phyloP scores from a whole-genome alignment of 1,139 yeast species.

The Hansenula sp. region DNA sequence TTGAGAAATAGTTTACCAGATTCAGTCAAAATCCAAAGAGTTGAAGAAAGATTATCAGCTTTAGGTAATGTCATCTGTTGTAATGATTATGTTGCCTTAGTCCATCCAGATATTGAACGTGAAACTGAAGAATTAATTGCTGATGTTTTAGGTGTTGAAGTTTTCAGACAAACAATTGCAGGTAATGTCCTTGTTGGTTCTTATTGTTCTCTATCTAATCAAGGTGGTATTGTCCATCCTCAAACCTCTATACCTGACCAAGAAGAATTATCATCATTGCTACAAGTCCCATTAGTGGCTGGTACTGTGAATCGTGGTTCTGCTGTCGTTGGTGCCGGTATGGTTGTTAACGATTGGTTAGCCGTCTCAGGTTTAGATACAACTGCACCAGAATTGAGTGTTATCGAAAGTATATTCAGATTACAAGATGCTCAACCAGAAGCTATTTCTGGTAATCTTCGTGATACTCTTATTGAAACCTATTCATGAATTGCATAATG shows the following conservation, averaged over 20 bases:
- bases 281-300: conserved; percentile 97
- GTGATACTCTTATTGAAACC: conserved; percentile 89
- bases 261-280: conserved; percentile 91
- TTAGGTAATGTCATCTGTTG: conserved; percentile 97
- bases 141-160: conserved; percentile 98
- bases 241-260: conserved; percentile 97
- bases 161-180: conserved; percentile 97
- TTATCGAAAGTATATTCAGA: conserved; percentile 92
- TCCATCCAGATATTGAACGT: conserved; percentile 98
- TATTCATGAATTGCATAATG: conserved; percentile 35
- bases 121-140: conserved; percentile 99
- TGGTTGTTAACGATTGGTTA: conserved; percentile 98
- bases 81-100: conserved; percentile 97
- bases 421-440: conserved; percentile 87
- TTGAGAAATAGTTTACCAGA: conserved; percentile 97
- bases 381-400: conserved; percentile 97
- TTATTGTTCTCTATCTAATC: conserved; percentile 90
- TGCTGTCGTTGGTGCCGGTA: conserved; percentile 95
- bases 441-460: conserved; percentile 73
- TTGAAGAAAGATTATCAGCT: conserved; percentile 95
- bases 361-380: conserved; percentile 97
- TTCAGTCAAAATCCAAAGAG: conserved; percentile 91
- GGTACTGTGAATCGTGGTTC: conserved; percentile 99
- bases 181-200: conserved; percentile 98
- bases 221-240: conserved; percentile 98